phyloP scores from a whole-genome alignment of 2,329 filamentous ascomycete species.

The Botrytis squamosa region DNA sequence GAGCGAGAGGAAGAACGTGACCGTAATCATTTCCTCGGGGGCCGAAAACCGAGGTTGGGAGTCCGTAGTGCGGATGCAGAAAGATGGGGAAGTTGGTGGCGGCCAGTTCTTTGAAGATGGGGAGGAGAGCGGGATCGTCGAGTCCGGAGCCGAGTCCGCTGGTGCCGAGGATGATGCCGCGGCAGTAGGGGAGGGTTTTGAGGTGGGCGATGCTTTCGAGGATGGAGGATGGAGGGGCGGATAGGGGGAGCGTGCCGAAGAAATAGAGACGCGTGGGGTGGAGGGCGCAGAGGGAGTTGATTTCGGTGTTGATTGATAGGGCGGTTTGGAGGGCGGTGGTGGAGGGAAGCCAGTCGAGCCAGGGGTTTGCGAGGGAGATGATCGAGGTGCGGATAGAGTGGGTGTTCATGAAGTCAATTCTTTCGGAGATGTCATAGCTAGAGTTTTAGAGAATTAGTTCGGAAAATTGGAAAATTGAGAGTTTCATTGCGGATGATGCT shows the following conservation, averaged over 20 bases:
- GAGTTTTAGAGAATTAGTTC: not conserved
- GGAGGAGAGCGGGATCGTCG: conserved; percentile 72
- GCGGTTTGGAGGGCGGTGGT: conserved; percentile 64
- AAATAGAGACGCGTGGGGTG: conserved; percentile 72
- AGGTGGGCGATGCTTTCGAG: conserved; percentile 65
- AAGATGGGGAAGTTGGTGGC: conserved; percentile 68
- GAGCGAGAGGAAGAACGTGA: conserved; percentile 79
- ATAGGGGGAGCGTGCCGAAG: conserved; percentile 79
- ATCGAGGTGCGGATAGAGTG: conserved; percentile 82
- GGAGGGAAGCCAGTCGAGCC: conserved; percentile 78
- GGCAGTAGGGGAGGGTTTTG: conserved; percentile 61
- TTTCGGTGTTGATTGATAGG: conserved; percentile 70
- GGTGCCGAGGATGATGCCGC: conserved; percentile 87
- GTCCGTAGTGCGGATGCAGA: conserved; percentile 87
- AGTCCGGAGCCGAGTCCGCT: conserved; percentile 76
- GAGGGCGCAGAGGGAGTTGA: conserved; percentile 67
- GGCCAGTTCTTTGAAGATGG: conserved; percentile 69
- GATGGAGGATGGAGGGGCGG: conserved; percentile 61
- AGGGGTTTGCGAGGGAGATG: conserved; percentile 87
- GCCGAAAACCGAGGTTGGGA: conserved; percentile 78
- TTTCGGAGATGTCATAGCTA: conserved; percentile 63
- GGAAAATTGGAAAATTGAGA: too few species aligned
- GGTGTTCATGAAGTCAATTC: conserved; percentile 82
- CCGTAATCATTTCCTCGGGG: conserved; percentile 71
- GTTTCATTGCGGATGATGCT: too few species aligned